These are phyloP conservation scores for Umbilicaria muhlenbergii DNA, from an alignment of 495 filamentous ascomycete genomes.

Conservation along the genomic window DNA sequence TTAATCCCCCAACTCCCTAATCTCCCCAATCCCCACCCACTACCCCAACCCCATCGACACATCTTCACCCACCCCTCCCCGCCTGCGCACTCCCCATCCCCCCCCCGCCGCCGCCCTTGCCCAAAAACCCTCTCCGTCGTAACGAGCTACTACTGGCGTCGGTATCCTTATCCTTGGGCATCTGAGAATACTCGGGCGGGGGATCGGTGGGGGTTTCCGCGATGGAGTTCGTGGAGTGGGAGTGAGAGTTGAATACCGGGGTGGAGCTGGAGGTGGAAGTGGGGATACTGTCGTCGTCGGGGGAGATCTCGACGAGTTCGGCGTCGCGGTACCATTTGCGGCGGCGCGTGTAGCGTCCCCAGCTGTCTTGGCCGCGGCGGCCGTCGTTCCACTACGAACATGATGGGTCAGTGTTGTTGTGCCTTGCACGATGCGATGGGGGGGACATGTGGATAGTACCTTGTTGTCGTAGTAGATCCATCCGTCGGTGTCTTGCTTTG, in stretches of 20 bases:
- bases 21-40: too few species aligned
- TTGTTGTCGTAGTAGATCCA: constrained; percentile 99
- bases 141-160: constrained; percentile 18
- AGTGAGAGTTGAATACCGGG: constrained; percentile 9
- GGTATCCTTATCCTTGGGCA: constrained; percentile 6
- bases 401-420: background rate
- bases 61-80: constrained; percentile 27
- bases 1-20: too few species aligned
- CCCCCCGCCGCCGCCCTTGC: constrained; percentile 29
- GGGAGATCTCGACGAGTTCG: constrained; percentile 68
- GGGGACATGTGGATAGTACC: constrained; percentile 33
- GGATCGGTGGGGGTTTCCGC: constrained; percentile 14
- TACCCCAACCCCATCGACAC: constrained; percentile 38
- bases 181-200: constrained; percentile 16
- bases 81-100: constrained; percentile 22
- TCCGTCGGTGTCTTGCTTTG: constrained; percentile 46
- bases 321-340: constrained; percentile 95
- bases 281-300: constrained; percentile 23
- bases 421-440: too few species aligned
- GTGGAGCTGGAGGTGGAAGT: constrained; percentile 22
- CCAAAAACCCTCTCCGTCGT: constrained; percentile 19
- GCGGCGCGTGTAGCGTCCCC: constrained; percentile 86
- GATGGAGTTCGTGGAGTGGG: constrained; percentile 9
- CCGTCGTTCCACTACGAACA: constrained; percentile 79
- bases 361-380: constrained; percentile 74